A percentile compares a stretch with the other conserved stretches of the same genome.
These are phyloP conservation scores for Scolecobasidium constrictum DNA, from an alignment of 2,329 filamentous ascomycete species.

Conservation along the genomic window DNA sequence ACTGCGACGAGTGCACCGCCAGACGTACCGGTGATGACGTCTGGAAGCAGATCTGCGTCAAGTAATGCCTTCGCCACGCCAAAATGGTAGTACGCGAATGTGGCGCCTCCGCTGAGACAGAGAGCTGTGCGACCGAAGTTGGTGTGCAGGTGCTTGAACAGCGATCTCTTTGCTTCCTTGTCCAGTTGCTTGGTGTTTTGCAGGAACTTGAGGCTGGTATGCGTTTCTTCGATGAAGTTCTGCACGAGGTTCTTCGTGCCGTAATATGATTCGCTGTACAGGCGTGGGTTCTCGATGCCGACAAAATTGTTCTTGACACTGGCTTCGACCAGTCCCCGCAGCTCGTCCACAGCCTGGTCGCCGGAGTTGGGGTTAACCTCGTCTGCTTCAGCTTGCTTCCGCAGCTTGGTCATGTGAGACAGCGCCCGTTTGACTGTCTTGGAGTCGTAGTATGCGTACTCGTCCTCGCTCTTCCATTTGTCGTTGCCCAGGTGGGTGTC, in stretches of 20 bases:
- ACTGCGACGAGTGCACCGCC: conserved; percentile 85
- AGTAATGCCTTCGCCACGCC: conserved; percentile 83
- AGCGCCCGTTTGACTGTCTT: conserved; percentile 70
- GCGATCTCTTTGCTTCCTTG: conserved; percentile 60
- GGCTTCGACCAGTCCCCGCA: conserved; percentile 69
- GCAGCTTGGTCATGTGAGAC: conserved; percentile 58
- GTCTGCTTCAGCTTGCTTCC: conserved; percentile 43
- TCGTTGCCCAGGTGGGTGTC: conserved; percentile 74
- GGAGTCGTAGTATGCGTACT: conserved; percentile 74
- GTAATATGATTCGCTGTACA: conserved; percentile 98
- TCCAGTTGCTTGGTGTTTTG: conserved; percentile 55
- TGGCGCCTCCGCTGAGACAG: conserved; percentile 85
- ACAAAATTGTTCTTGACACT: conserved; percentile 98
- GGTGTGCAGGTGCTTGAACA: conserved; percentile 81
- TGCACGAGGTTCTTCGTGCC: conserved; percentile 95
- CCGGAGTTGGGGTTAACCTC: conserved; percentile 37
- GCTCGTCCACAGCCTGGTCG: conserved; percentile 52
- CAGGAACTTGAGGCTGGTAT: conserved; percentile 57
- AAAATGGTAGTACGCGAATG: conserved; percentile 95
- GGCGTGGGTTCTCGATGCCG: conserved; percentile 79
- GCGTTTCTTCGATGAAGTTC: conserved; percentile 77
- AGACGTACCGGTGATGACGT: conserved; percentile 93
- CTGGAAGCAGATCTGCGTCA: conserved; percentile 74
- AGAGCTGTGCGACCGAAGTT: conserved; percentile 90
- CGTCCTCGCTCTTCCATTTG: conserved; percentile 64